Conservation (phyloP, 208 protist genomes). For the Acanthamoeba royreba region DNA sequence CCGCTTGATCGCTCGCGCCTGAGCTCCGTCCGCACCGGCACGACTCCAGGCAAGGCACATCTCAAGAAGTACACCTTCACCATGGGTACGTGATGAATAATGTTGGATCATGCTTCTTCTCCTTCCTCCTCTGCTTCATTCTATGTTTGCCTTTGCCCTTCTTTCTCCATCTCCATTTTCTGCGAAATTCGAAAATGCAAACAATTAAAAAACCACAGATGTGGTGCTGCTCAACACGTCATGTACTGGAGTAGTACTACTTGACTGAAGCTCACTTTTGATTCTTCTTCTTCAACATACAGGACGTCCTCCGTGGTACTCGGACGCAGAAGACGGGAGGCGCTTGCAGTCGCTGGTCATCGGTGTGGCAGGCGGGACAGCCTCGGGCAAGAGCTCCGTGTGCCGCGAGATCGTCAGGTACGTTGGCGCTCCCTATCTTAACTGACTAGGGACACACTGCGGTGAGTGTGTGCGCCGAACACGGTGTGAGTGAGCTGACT, state of each 20-base stretch:
- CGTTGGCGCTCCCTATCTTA: too few species aligned
- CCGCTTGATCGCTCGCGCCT: neutral
- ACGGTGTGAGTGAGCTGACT: too few species aligned
- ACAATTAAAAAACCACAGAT: too few species aligned
- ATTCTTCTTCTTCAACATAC: neutral
- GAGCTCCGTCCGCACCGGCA: neutral
- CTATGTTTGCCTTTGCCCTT: too few species aligned
- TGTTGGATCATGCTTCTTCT: too few species aligned
- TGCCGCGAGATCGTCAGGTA: conserved; percentile 26
- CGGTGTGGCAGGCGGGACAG: conserved; percentile 85
- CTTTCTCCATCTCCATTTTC: too few species aligned
- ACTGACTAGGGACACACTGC: too few species aligned
- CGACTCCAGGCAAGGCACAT: neutral
- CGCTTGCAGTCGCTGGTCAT: conserved; percentile 74
- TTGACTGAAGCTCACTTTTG: too few species aligned
- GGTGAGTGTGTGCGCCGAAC: conserved; percentile 68
- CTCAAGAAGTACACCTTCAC: neutral
- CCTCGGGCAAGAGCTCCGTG: conserved; percentile 88
- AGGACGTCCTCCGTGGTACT: neutral
- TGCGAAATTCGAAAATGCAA: too few species aligned
- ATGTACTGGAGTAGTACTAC: too few species aligned
- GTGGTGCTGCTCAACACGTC: too few species aligned
- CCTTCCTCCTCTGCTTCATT: too few species aligned
- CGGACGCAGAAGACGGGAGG: neutral
- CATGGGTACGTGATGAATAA: neutral